Conservation (phyloP, 2,329 filamentous ascomycete species). For the Cercospora sp. region DNA sequence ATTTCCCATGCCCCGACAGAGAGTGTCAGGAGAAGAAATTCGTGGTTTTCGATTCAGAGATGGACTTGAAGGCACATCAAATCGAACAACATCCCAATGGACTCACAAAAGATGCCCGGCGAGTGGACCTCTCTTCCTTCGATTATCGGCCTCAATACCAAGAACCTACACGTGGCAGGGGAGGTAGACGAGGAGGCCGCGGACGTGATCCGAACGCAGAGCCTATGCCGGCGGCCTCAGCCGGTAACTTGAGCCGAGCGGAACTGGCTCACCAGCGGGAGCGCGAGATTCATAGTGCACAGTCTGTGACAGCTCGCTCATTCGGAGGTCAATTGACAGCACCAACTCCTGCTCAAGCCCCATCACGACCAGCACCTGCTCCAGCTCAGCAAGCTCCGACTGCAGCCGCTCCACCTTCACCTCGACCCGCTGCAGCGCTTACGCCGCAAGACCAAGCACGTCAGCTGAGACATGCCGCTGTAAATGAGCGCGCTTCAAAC, state of each 20-base stretch:
- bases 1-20: constrained; percentile 78
- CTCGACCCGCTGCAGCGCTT: constrained; percentile 44
- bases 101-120: constrained; percentile 79
- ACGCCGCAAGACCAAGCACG: constrained; percentile 79
- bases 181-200: constrained; percentile 54
- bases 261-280: constrained; percentile 90
- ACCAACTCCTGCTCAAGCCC: constrained; percentile 43
- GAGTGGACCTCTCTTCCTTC: constrained; percentile 85
- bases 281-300: constrained; percentile 84
- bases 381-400: constrained; percentile 22
- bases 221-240: constrained; percentile 70
- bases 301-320: constrained; percentile 73
- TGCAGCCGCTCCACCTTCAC: constrained; percentile 43
- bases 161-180: constrained; percentile 53
- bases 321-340: constrained; percentile 67
- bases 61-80: constrained; percentile 93
- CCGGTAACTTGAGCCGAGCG: constrained; percentile 78
- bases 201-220: constrained; percentile 88
- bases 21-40: constrained; percentile 98
- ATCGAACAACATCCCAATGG: constrained; percentile 77
- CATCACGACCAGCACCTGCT: constrained; percentile 34
- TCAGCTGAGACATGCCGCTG: constrained; percentile 74
- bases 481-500: constrained; percentile 80
- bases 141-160: constrained; percentile 74
- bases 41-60: constrained; percentile 90